Evolutionary conservation across 495 filamentous ascomycete species (phyloP).

Genomic region (Annulohypoxylon bovei): DNA sequence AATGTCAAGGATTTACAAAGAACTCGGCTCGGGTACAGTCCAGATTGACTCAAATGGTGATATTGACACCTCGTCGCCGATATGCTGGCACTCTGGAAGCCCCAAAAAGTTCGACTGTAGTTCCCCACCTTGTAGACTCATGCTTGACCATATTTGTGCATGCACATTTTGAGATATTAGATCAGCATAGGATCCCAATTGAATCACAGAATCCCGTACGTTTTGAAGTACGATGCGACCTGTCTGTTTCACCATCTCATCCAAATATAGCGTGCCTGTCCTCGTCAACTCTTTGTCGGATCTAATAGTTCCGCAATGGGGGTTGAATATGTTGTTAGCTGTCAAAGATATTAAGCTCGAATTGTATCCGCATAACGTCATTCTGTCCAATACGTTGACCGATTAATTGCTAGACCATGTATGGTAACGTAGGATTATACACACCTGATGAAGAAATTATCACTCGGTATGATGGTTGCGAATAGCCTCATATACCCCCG

Average conservation of each 20-base stretch:
- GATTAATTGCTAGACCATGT: neutral
- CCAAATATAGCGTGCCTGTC: neutral
- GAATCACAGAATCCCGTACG: neutral
- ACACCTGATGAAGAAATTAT: neutral
- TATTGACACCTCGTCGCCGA: neutral
- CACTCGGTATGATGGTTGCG: neutral
- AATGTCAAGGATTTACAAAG: neutral
- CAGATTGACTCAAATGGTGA: neutral
- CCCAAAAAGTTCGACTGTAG: neutral
- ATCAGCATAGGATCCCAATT: neutral
- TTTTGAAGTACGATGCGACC: neutral
- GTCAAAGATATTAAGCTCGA: neutral
- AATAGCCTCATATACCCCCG: neutral
- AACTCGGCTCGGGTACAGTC: neutral
- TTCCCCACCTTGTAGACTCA: neutral
- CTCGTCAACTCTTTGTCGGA: neutral
- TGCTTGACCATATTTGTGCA: neutral
- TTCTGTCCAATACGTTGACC: neutral
- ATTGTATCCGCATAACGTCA: slow-evolving; percentile 1
- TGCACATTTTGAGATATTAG: neutral
- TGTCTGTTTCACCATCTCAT: neutral
- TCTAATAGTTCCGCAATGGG: neutral
- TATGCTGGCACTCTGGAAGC: neutral
- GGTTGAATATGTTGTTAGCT: neutral
- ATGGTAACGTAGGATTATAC: neutral